phyloP scores from a whole-genome alignment of 2,329 filamentous ascomycete genomes.

The Aspergillaceae sp. region DNA sequence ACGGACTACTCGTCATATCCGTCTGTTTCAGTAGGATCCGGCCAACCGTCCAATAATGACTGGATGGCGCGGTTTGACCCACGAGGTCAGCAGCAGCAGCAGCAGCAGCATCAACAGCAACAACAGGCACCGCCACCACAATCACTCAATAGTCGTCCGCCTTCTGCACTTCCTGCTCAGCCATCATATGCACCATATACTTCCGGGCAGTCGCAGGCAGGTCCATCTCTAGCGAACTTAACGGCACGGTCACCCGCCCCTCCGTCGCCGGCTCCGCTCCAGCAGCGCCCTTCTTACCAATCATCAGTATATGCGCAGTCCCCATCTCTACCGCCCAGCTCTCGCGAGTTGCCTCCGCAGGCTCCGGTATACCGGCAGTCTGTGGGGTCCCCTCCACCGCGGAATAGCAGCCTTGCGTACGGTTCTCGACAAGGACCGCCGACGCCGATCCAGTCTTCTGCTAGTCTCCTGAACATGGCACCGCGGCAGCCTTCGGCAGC shows the following conservation, averaged over 20 bases:
- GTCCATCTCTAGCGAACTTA: conserved; percentile 16
- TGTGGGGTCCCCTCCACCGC: conserved; percentile 24
- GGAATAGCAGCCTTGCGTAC: conserved; percentile 21
- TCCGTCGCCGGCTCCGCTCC: conserved; percentile 21
- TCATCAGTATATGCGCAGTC: conserved; percentile 21
- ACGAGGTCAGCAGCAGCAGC: conserved; percentile 25
- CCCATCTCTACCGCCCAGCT: conserved; percentile 18
- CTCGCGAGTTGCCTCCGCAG: conserved; percentile 24
- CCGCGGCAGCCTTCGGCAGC: conserved; percentile 19
- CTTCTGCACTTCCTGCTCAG: conserved; percentile 15
- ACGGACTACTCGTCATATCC: conserved; percentile 26
- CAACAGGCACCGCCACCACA: conserved; percentile 15
- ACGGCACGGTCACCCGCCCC: conserved; percentile 27
- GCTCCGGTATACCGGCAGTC: conserved; percentile 14
- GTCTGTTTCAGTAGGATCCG: conserved; percentile 16
- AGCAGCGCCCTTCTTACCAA: conserved; percentile 20
- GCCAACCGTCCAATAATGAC: conserved; percentile 26
- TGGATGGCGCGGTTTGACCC: conserved; percentile 38
- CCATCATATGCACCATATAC: conserved; percentile 23
- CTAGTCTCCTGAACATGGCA: conserved; percentile 19
- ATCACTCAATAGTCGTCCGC: conserved; percentile 11
- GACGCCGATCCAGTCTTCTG: conserved; percentile 23
- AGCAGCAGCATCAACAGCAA: conserved; percentile 7
- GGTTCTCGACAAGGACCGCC: conserved; percentile 24
- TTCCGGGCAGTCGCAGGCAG: conserved; percentile 16